Percentiles rank a stretch among this genome's conserved stretches.
phyloP scores from a whole-genome alignment of 192 early-diverging fungal genomes.

The Entomortierella beljakovae region DNA sequence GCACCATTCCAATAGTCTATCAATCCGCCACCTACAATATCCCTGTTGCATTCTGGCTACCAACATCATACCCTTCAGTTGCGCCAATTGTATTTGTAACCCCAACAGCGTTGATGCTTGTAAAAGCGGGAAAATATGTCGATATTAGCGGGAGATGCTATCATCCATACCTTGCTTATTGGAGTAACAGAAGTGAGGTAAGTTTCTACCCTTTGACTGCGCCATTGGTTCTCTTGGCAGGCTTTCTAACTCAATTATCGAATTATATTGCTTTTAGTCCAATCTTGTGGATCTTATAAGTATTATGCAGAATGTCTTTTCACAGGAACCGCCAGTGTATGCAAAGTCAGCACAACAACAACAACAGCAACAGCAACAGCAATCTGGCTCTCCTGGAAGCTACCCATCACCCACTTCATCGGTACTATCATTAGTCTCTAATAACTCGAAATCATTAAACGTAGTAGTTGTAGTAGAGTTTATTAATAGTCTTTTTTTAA shows the following conservation, averaged over 20 bases:
- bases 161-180: constrained; percentile 86
- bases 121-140: constrained; percentile 85
- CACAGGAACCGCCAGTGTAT: constrained; percentile 83
- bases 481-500: background rate
- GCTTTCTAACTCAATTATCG: too few species aligned
- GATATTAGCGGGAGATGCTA: constrained; percentile 84
- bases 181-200: constrained; percentile 69
- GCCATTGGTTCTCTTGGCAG: background rate
- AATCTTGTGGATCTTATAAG: constrained; percentile 68
- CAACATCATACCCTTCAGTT: constrained; percentile 80
- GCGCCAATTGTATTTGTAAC: constrained; percentile 89
- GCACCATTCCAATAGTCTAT: constrained; percentile 90
- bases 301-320: constrained; percentile 79
- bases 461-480: too few species aligned
- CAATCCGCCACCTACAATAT: constrained; percentile 89
- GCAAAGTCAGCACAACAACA: constrained; percentile 66
- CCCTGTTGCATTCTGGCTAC: constrained; percentile 90
- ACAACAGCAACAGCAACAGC: constrained; percentile 37
- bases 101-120: constrained; percentile 89
- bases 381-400: constrained; percentile 44
- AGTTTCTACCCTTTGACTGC: background rate
- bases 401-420: constrained; percentile 51
- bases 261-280: constrained; percentile 8
- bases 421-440: background rate
- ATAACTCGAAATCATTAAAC: too few species aligned